A percentile compares a stretch with the other conserved stretches of the same genome.
phyloP scores from a whole-genome alignment of 169 alveolate genomes.

The Eimeria tenella region DNA sequence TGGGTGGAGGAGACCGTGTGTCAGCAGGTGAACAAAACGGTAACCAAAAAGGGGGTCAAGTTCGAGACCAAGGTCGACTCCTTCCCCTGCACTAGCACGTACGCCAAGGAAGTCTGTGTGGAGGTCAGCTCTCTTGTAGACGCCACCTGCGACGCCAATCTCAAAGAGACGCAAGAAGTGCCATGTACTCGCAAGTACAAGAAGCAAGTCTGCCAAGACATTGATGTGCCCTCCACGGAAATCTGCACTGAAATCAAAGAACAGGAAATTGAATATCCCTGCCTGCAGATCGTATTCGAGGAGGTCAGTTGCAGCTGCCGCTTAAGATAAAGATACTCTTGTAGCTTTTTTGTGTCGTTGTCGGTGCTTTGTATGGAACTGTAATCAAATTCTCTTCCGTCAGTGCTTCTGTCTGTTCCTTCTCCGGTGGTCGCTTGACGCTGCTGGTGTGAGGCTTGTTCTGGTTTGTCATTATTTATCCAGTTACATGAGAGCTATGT shows the following conservation, averaged over 20 bases:
- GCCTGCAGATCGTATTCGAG: background rate
- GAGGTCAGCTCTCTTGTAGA: background rate
- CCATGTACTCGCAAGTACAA: background rate
- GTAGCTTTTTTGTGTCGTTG: no score
- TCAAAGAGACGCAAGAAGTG: background rate
- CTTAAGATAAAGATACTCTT: no score
- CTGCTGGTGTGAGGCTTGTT: background rate
- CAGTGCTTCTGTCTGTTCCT: background rate
- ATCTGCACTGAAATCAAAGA: conserved; percentile 1
- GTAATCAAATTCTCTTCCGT: background rate
- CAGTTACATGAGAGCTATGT: no score
- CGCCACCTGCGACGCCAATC: background rate
- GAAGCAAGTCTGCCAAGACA: conserved; percentile 12
- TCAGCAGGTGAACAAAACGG: conserved; percentile 24
- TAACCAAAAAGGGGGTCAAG: conserved; percentile 13
- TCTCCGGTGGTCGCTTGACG: background rate
- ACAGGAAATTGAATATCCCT: background rate
- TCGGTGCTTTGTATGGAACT: no score
- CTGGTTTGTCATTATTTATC: no score
- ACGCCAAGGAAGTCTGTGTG: conserved; percentile 23
- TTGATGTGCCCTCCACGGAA: background rate
- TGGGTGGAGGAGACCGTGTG: conserved; percentile 66
- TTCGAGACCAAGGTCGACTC: conserved; percentile 52
- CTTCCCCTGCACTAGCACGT: conserved; percentile 56
- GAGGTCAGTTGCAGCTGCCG: background rate